A percentile compares a stretch with the other conserved stretches of the same genome.
These are phyloP conservation scores for Cubamyces lactineus DNA, from an alignment of 768 basidiomycete genomes.

Conservation along the genomic window DNA sequence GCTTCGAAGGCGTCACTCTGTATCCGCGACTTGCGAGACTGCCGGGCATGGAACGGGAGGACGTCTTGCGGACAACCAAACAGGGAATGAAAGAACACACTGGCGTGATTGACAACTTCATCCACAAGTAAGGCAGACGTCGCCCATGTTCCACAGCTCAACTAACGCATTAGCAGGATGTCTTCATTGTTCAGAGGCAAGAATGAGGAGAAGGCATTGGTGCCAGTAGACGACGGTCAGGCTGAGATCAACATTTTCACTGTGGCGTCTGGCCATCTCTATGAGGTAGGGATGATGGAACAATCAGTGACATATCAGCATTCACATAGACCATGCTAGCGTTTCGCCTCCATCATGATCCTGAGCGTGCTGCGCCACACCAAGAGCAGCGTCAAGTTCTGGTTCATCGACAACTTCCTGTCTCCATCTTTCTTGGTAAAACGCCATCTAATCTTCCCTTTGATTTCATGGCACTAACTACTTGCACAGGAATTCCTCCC, in stretches of 20 bases:
- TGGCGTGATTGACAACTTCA: slow-evolving; percentile 51
- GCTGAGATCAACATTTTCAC: slow-evolving; percentile 99
- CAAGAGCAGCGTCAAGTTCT: slow-evolving; percentile 94
- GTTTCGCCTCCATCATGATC: slow-evolving; percentile 98
- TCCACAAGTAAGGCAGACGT: slow-evolving; percentile 50
- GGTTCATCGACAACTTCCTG: slow-evolving; percentile 99
- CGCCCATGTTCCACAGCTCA: slow-evolving; percentile 11
- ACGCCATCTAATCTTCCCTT: slow-evolving; percentile 12
- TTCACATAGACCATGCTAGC: slow-evolving; percentile 46
- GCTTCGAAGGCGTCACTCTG: slow-evolving; percentile 88
- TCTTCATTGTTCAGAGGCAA: slow-evolving; percentile 31
- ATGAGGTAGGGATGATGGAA: slow-evolving; percentile 66
- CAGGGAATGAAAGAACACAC: slow-evolving; percentile 33
- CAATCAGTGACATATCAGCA: not conserved
- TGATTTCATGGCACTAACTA: slow-evolving; percentile 1
- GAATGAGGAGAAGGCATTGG: slow-evolving; percentile 23
- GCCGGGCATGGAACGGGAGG: slow-evolving; percentile 78
- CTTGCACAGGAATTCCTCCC: slow-evolving; percentile 85
- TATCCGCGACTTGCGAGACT: slow-evolving; percentile 76
- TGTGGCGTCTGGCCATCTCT: slow-evolving; percentile 93
- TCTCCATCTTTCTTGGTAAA: slow-evolving; percentile 93
- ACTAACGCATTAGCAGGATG: slow-evolving; percentile 25
- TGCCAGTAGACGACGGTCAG: slow-evolving; percentile 43
- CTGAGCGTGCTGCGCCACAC: slow-evolving; percentile 94
- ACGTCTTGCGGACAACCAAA: slow-evolving; percentile 65